Conservation (phyloP, 805 yeast genomes). For the Wickerhamomyces rabaulensis region DNA sequence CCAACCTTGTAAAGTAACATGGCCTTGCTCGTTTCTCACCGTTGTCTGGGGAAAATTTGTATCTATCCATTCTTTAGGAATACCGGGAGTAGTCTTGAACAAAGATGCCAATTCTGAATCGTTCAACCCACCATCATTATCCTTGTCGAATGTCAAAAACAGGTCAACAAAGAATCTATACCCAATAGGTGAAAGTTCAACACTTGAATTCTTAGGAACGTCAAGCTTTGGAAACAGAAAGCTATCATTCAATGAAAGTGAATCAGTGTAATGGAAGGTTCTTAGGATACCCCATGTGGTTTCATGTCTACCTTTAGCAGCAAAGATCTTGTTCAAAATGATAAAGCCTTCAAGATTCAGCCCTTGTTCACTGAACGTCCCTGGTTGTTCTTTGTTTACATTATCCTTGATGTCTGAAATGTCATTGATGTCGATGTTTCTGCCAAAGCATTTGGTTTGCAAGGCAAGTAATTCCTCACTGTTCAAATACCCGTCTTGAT, state of each 20-base stretch:
- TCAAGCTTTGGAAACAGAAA: constrained; percentile 77
- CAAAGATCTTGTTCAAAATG: constrained; percentile 71
- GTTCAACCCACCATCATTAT: constrained; percentile 93
- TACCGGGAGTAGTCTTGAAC: constrained; percentile 89
- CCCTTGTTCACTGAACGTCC: constrained; percentile 41
- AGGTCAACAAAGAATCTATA: constrained; percentile 88
- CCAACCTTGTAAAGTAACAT: constrained; percentile 96
- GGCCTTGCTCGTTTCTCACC: constrained; percentile 84
- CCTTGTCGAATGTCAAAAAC: constrained; percentile 83
- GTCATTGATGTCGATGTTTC: constrained; percentile 47
- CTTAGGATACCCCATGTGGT: constrained; percentile 94
- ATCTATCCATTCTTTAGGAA: constrained; percentile 83
- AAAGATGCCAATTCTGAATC: constrained; percentile 62
- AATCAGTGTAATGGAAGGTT: constrained; percentile 86
- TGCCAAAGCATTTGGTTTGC: constrained; percentile 72
- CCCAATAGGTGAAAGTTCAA: constrained; percentile 89
- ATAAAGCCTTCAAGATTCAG: constrained; percentile 73
- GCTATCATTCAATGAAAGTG: constrained; percentile 75
- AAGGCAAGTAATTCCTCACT: constrained; percentile 64
- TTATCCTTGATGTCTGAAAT: constrained; percentile 38
- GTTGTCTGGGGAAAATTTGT: constrained; percentile 83
- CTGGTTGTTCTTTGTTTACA: constrained; percentile 24
- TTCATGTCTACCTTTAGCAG: constrained; percentile 91
- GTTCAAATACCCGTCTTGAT: constrained; percentile 80
- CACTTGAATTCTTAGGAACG: constrained; percentile 69